Percentiles rank a stretch among this genome's conserved stretches.
Conservation (phyloP, 2,329 filamentous ascomycete species). For the Clarireedia monteithiana region DNA sequence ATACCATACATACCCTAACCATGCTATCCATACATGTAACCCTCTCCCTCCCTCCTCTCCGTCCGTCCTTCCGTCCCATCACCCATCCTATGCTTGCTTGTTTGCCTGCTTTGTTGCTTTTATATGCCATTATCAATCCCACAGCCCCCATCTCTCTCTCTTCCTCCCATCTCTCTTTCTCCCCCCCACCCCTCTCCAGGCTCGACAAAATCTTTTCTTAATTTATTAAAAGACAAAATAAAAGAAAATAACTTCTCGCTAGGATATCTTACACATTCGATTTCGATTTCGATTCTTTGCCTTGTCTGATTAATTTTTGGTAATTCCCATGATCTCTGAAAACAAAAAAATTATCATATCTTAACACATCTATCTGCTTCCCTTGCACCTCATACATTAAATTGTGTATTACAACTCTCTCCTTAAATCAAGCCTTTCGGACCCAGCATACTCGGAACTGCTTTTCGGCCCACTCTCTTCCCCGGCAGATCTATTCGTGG, state of each 20-base stretch:
- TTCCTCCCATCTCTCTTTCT: too few relatives aligned
- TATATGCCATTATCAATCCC: too few relatives aligned
- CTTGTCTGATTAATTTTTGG: not conserved
- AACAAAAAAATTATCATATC: too few relatives aligned
- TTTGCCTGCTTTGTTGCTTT: too few relatives aligned
- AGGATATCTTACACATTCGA: not conserved
- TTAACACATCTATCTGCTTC: too few relatives aligned
- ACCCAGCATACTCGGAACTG: constrained; percentile 30
- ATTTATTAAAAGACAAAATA: not conserved
- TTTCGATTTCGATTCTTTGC: not conserved
- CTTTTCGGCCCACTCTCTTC: constrained; percentile 28
- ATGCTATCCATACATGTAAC: not conserved
- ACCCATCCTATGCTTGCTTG: too few relatives aligned
- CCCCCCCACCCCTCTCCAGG: too few relatives aligned
- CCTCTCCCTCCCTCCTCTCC: too few relatives aligned
- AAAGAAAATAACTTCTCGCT: not conserved
- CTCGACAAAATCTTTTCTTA: not conserved
- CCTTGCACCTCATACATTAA: not conserved
- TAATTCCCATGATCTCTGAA: not conserved
- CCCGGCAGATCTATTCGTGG: constrained; percentile 44
- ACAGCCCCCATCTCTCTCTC: too few relatives aligned
- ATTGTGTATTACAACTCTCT: not conserved
- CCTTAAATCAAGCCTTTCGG: not conserved
- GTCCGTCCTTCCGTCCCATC: too few relatives aligned
- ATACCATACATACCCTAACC: not conserved